Evolutionary conservation across 208 protist genomes (phyloP), one percentile per base, ranked within the genome.

Genomic region (Trypanosoma vivax): DNA sequence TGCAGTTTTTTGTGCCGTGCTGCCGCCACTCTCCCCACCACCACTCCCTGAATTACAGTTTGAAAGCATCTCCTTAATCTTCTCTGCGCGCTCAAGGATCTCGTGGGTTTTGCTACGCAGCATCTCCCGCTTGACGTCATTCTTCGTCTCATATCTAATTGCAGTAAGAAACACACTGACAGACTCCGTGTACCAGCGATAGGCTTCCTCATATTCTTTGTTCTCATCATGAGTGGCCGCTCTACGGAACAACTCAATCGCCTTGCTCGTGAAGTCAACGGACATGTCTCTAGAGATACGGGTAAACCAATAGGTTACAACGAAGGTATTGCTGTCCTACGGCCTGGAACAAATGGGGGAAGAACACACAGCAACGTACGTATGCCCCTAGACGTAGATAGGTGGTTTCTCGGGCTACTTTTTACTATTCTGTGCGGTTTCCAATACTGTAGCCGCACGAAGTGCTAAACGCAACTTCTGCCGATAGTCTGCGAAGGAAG

Each of bases 111-210:
- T 97, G 40, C 76, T 78, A 52, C 93, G 88, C 39, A 96, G 67
- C 38, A 88, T 66, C 46, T 97, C 81, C 41, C 90, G 96, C 65
- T 97, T 97, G 50, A 92, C 92, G 41, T 74, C 76, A 49, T 94
- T 98, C 72, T 98, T 95, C 28, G 83, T 90, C 56, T 88, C 84
- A 81, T 97, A 96, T 80, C 98, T 98, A 27, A 97, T 83, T 33
- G 90, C 93, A 3, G 81, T 96, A 45, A 97, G 68, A 53, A 99
- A 97, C 28, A 93, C 91, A 10, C 98, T 92, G 38, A 98, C 81
- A 10, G 82, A 88, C 65, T 97, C 73, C 50, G 90, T 90, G 79
- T 99, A 98, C 65, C 80, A 79, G 19, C 64, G 68, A 56, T 96
- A 88, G 41, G 96, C 96, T 53, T 97, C 80, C 10, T 92, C 79